Percentiles rank a stretch among this genome's conserved stretches.
phyloP scores from a whole-genome alignment of 2,329 filamentous ascomycete species.

The Stagonosporopsis rhizophila region DNA sequence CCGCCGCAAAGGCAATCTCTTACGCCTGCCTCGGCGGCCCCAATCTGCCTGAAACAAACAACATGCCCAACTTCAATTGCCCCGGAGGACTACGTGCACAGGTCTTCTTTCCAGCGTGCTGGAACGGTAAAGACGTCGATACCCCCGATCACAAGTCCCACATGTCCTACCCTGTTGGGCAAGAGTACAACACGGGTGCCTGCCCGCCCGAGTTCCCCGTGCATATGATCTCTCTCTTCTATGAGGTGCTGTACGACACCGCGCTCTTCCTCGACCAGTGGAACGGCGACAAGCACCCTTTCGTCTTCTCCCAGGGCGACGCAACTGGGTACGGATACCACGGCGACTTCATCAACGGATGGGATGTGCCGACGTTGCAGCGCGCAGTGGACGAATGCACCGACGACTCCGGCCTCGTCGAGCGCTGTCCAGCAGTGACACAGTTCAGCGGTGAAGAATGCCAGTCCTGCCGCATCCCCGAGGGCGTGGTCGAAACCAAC shows the following conservation, averaged over 20 bases:
- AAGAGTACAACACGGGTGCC: constrained; percentile 58
- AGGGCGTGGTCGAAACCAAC: constrained; percentile 54
- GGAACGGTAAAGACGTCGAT: constrained; percentile 67
- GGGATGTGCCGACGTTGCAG: constrained; percentile 71
- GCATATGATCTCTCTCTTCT: constrained; percentile 65
- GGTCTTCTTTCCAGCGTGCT: constrained; percentile 76
- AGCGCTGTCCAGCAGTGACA: constrained; percentile 55
- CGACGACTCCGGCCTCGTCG: constrained; percentile 45
- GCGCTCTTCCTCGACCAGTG: constrained; percentile 57
- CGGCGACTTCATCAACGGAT: constrained; percentile 74
- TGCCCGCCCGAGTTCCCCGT: constrained; percentile 62
- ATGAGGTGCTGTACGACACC: constrained; percentile 63
- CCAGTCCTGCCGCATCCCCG: constrained; percentile 60
- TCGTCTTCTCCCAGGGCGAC: constrained; percentile 72
- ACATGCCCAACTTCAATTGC: constrained; percentile 76
- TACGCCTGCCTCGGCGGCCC: constrained; percentile 62
- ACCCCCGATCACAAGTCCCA: constrained; percentile 66
- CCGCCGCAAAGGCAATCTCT: constrained; percentile 59
- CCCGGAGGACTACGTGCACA: constrained; percentile 66
- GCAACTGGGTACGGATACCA: constrained; percentile 73
- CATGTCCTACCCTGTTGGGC: constrained; percentile 65
- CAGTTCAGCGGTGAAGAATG: constrained; percentile 55
- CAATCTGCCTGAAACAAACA: constrained; percentile 51
- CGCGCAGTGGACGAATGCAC: constrained; percentile 72
- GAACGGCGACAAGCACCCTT: constrained; percentile 53